Evolutionary conservation across 352 stramenopile genomes (phyloP), one percentile per base, ranked within the genome.

Genomic region (Pythium rhizo-oryzae): DNA sequence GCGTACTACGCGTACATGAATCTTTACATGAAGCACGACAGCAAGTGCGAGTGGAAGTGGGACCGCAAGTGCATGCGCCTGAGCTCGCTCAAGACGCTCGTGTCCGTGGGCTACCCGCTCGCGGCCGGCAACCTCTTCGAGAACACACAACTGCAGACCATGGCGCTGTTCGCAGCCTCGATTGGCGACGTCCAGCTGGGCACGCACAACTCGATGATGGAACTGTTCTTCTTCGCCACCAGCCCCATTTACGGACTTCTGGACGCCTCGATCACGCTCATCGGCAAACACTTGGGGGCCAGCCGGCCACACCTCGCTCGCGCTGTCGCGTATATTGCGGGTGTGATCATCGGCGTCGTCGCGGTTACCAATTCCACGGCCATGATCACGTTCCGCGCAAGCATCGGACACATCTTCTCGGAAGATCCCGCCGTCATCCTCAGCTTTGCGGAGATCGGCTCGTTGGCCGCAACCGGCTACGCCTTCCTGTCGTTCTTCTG

Each of bases 181-280:
- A 86, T 94, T 67, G 80, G 84, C 25, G 79, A 95, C 53, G 64
- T 90, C 3, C 84, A 94, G 62, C 71, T 96, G 13, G 85, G 80
- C 25, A 79, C 88, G 16, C 84, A 96, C 69, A 93, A 89, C 65
- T 79, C 85, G 16, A 94, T 94, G 86, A 89, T 94, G 76, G 87
- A 94, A 70, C 69, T 94, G 33, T 92, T 95, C 70, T 89, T 90
- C 70, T 90, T 96, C 68, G 76, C 86, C 43, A 91, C 84, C 15
- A 99, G 70, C 79, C 84, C 81, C 7, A 85, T 94, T 37, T 96
- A 87, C 70, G 83, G 87, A 19, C 63, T 92, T 0, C 76, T 84
- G 18, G 78, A 81, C 41, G 80, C 70, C 8, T 76, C 83, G 5
- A 78, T 92, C 13, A 87, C 80, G 30, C 84, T 83, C 44, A 87